Conservation (phyloP, 495 filamentous ascomycete genomes). For the Aspergillus kassunensis region DNA sequence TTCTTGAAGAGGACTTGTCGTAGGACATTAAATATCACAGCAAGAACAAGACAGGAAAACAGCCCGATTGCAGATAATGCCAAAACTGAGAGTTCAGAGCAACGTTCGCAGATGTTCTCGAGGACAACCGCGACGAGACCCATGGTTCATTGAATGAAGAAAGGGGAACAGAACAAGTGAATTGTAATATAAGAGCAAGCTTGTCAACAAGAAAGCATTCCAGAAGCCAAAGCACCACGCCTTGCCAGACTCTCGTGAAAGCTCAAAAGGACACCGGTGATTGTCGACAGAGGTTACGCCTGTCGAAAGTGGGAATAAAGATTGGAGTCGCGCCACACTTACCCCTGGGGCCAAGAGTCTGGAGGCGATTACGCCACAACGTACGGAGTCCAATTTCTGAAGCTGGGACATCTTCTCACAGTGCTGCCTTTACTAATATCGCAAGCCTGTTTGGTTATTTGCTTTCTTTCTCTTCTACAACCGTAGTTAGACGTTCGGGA, state of each 20-base stretch:
- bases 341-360: neutral
- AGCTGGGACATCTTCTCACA: no score
- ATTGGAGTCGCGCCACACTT: neutral
- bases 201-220: neutral
- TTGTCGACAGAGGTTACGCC: neutral
- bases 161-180: neutral
- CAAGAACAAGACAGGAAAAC: constrained; percentile 31
- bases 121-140: constrained; percentile 37
- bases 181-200: neutral
- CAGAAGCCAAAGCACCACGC: neutral
- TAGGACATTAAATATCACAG: constrained; percentile 58
- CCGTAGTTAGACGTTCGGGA: neutral
- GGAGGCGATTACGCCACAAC: neutral
- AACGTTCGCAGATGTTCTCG: constrained; percentile 35
- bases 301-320: neutral
- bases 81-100: constrained; percentile 35
- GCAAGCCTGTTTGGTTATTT: no score
- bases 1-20: constrained; percentile 68
- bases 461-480: no score
- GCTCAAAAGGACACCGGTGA: neutral
- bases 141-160: constrained; percentile 21
- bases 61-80: constrained; percentile 25
- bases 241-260: neutral
- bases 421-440: no score
- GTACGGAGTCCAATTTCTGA: no score